Base-by-base conservation (phyloP, 441 rosid species). In the Aquilaria agallochum region DNA sequence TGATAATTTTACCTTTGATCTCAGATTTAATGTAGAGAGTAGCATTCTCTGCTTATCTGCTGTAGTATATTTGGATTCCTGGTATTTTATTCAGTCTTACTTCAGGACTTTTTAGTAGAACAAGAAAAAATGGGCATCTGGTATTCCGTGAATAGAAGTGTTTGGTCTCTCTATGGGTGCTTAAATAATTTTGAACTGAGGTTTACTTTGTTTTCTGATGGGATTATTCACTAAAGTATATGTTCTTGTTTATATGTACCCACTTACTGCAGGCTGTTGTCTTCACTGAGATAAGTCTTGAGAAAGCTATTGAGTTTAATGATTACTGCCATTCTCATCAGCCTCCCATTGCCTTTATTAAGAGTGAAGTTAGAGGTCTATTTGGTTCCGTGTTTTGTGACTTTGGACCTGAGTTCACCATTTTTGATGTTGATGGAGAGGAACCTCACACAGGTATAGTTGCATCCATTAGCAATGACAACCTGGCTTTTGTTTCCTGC, bases 391-490 rank as follows among this genome's bases (percentile, higher is more conserved):
- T 89, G 20, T 92, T 92, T 73, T 92, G 96, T 65, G 97, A 92
- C 74, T 92, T 92, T 72, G 96, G 97, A 49, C 96, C 96, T 58
- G 88, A 76, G 64, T 92, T 92, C 68, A 76, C 83, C 2, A 95
- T 92, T 58, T 69, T 85, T 7, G 97, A 92, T 78, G 97, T 84
- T 63, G 96, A 92, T 75, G 97, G 96, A 33, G 84, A 87, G 73
- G 97, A 92, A 50, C 96, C 97, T 33, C 95, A 82, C 78, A 87
- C 95, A 0, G 97, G 96, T 72, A 92, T 92, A 53, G 78, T 92
- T 68, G 96, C 97, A 3, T 89, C 97, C 65, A 81, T 92, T 69
- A 84, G 92, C 70, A 89, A 89, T 67, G 97, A 89, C 68, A 82
- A 83, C 60, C 87, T 85, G 50, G 91, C 93, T 0, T 78, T 92